Evolutionary conservation across 345 rosid genomes (phyloP).

Genomic region (Salix purpurea): DNA sequence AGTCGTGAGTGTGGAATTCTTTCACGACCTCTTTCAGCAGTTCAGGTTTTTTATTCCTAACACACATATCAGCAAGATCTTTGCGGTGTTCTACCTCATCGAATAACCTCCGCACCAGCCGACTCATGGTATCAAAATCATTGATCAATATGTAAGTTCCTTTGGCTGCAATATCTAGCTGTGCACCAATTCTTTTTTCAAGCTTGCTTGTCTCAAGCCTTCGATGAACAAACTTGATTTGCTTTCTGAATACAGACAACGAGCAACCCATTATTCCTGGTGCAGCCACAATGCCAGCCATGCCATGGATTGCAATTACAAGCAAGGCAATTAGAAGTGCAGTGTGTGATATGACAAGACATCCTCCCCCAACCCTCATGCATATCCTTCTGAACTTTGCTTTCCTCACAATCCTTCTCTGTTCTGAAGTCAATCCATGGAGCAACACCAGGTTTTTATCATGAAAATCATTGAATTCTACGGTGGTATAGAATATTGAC

Average conservation of each 20-base stretch:
- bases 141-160: slow-evolving; percentile 65
- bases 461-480: slow-evolving; percentile 36
- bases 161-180: slow-evolving; percentile 77
- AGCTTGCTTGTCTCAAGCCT: slow-evolving; percentile 26
- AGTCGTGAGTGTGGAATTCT: slow-evolving; percentile 42
- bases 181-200: slow-evolving; percentile 35
- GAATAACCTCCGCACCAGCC: slow-evolving; percentile 49
- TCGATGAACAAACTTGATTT: slow-evolving; percentile 5
- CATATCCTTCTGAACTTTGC: slow-evolving; percentile 31
- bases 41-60: slow-evolving; percentile 46
- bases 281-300: slow-evolving; percentile 52
- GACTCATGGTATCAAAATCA: slow-evolving; percentile 69
- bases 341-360: slow-evolving; percentile 41
- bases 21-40: slow-evolving; percentile 55
- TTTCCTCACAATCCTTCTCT: slow-evolving; percentile 46
- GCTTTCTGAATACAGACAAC: slow-evolving; percentile 38
- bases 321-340: slow-evolving; percentile 39
- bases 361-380: slow-evolving; percentile 43
- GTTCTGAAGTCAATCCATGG: slow-evolving; percentile 37
- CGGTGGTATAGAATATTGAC: slow-evolving; percentile 24
- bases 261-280: slow-evolving; percentile 49
- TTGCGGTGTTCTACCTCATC: slow-evolving; percentile 65
- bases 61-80: slow-evolving; percentile 48
- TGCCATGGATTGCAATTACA: slow-evolving; percentile 57
- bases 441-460: slow-evolving; percentile 44